Conservation (phyloP, 106 monocot species). For the Gastrodia elata region DNA sequence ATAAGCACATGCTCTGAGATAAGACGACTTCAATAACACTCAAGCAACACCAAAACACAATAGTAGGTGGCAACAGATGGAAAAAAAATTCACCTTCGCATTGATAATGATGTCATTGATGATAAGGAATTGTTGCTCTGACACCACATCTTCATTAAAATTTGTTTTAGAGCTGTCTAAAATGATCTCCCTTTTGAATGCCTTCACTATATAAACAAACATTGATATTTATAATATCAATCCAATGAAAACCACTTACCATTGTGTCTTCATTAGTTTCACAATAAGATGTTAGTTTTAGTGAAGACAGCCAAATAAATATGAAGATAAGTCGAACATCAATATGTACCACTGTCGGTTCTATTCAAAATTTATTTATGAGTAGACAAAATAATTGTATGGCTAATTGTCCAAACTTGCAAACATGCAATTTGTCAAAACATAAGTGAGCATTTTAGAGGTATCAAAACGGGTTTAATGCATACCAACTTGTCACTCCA, state of each 20-base stretch:
- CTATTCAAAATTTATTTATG: neutral
- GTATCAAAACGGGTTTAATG: no score
- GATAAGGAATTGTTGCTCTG: no score
- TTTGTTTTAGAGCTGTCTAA: neutral
- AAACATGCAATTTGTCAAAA: constrained; percentile 1
- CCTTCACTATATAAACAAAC: neutral
- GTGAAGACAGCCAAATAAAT: neutral
- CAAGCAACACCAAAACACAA: no score
- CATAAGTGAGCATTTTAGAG: neutral
- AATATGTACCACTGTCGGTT: neutral
- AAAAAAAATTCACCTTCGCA: no score
- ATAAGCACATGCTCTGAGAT: no score
- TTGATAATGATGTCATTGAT: neutral
- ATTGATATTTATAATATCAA: neutral
- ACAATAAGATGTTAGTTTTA: neutral
- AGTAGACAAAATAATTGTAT: neutral
- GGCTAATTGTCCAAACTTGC: neutral
- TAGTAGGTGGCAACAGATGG: no score
- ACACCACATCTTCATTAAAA: neutral
- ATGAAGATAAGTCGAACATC: neutral
- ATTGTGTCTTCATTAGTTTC: neutral
- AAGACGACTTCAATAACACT: no score
- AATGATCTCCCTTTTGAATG: neutral
- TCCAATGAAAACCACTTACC: neutral
- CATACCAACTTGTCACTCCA: constrained; percentile 76